phyloP scores from a whole-genome alignment of 2,329 filamentous ascomycete species.

The Beauveria scarabaeidicola region DNA sequence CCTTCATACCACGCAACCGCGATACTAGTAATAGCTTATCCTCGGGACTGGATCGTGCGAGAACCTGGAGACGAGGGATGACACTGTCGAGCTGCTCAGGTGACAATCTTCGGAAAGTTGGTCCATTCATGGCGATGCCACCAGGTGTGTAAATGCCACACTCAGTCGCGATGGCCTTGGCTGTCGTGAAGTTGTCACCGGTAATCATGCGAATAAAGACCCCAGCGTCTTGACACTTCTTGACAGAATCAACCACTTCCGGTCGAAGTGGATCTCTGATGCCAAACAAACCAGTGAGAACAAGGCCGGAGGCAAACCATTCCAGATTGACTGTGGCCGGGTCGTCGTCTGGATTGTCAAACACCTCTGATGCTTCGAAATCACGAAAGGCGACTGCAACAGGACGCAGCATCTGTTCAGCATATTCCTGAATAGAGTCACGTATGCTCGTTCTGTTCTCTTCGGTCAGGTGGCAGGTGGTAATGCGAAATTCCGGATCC shows the following conservation, averaged over 20 bases:
- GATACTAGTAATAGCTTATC: constrained; percentile 60
- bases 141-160: constrained; percentile 59
- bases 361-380: constrained; percentile 36
- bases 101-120: constrained; percentile 46
- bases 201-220: constrained; percentile 60
- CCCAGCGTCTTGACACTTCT: constrained; percentile 53
- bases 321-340: constrained; percentile 27
- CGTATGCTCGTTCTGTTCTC: constrained; percentile 24
- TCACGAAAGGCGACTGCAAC: constrained; percentile 59
- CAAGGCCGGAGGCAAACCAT: constrained; percentile 26
- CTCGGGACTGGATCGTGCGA: constrained; percentile 61
- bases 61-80: constrained; percentile 56
- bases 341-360: constrained; percentile 21
- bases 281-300: constrained; percentile 44
- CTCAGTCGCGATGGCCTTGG: constrained; percentile 39
- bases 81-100: constrained; percentile 42
- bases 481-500: constrained; percentile 33
- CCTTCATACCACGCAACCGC: constrained; percentile 54
- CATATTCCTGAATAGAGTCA: constrained; percentile 42
- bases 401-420: constrained; percentile 57
- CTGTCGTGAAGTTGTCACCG: constrained; percentile 36
- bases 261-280: constrained; percentile 60
- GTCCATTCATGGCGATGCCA: constrained; percentile 49
- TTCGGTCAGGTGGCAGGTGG: constrained; percentile 22
- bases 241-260: constrained; percentile 54